Base-by-base conservation (phyloP, 768 basidiomycete genomes). In the Tricholoma saponaceum region DNA sequence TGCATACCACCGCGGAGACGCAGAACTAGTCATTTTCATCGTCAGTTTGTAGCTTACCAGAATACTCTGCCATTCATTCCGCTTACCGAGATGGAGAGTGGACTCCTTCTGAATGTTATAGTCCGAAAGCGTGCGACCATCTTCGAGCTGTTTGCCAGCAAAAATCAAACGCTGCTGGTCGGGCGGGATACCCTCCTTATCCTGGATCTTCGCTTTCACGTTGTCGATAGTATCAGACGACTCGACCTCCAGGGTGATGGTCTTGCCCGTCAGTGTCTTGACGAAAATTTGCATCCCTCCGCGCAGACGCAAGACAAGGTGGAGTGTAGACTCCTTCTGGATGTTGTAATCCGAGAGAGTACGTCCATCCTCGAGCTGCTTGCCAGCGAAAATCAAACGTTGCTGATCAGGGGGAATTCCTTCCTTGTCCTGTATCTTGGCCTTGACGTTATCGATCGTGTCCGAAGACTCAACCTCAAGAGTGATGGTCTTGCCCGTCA, bases 271-370 rank as follows among this genome's bases (percentile, higher is more conserved):
- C 0, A 65, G 51, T 8, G 64, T 65, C 62, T 65, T 65, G 51
- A 65, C 64, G 14, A 65, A 65, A n/a, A 65, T 65, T n/a, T 65
- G 64, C 64, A 65, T 65, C 37, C 71, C 71, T 26, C 71, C 71
- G 52, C 71, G 71, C 26, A 72, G 69, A 62, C 71, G 71, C 30
- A 72, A 67, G 10, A 72, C 71, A 3, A 74, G 72, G 53, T 87
- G 79, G 55, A 91, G 76, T 39, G 88, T 90, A 8, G 81, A 81
- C 73, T 87, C 86, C 68, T 87, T 86, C 64, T 65, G 64, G 4
- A 65, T 65, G 16, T 65, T 65, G 35, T 65, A 65, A 22, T 65
- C 85, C 0, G 84, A 83, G 10, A 72, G 67, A 14, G 71, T 72
- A 7, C 73, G 69, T 1, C 73, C 73, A 56, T 73, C 73, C 57